Conservation (phyloP, 306 rosid species). For the Lathyrus aphaca region DNA sequence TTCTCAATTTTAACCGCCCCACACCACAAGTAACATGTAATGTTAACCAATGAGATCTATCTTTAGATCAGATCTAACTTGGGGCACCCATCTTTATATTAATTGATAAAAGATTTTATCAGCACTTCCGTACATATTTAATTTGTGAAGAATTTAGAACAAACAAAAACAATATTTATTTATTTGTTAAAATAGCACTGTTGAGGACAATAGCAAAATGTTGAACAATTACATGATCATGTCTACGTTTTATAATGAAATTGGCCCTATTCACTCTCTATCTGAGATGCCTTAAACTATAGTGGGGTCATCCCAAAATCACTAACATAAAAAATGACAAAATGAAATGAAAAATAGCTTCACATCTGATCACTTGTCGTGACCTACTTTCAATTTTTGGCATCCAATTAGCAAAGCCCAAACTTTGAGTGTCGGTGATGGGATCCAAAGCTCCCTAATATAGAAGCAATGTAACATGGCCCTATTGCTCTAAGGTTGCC, state of each 20-base stretch:
- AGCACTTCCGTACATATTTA: background rate
- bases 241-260: background rate
- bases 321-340: background rate
- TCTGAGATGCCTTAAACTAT: background rate
- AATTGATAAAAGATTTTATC: background rate
- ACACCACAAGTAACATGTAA: background rate
- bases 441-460: constrained; percentile 23
- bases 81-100: background rate
- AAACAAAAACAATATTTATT: background rate
- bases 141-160: background rate
- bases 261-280: no score
- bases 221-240: constrained; percentile 11
- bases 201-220: constrained; percentile 6
- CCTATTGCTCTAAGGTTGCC: constrained; percentile 23
- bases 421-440: constrained; percentile 43
- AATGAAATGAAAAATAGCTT: constrained; percentile 15
- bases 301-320: background rate
- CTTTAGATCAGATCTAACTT: background rate
- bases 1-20: no score
- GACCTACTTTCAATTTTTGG: constrained; percentile 1
- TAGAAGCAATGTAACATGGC: constrained; percentile 29
- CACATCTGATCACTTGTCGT: constrained; percentile 35
- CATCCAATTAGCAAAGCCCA: constrained; percentile 22
- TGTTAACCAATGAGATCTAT: background rate
- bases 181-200: constrained; percentile 1